Evolutionary conservation across 1,139 yeast species (phyloP), one percentile per base, ranked within the genome.

Genomic region (Candida freyschussii): DNA sequence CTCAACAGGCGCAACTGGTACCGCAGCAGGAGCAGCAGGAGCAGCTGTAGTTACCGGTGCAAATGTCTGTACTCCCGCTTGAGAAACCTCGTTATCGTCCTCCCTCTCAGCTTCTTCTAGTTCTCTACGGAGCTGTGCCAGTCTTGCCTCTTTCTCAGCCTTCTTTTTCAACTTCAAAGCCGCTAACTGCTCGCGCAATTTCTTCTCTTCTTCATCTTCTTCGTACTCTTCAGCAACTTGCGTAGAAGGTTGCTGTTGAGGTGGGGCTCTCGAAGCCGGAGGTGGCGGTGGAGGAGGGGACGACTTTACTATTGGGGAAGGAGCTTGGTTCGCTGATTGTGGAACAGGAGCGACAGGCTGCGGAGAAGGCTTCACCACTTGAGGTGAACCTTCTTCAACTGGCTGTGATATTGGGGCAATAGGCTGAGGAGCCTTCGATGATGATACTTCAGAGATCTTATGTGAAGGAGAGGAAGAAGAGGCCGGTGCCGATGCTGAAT

Each of bases 111-210:
- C 48, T 9, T 43, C 48, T 20, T 45, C 47, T n/a, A 47, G 31
- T 23, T 48, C 43, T 27, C 40, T 43, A 30, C 47, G 47, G 8
- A 47, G 28, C 22, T 43, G 37, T 31, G 52, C 42, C 30, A 41
- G 32, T 59, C 65, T 26, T 60, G 72, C 39, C 58, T 71, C 38
- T 57, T 69, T 34, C 56, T 62, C 48, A 6, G 44, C 44, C 30
- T 44, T 47, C 36, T 45, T 50, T 29, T 47, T 50, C 29, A 35
- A 26, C 21, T 40, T 44, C 28, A 47, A 25, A 9, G 48, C 49
- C 22, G 40, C 49, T 2, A 47, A 34, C 25, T 43, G 49, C 24
- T 40, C 34, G 23, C 48, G 48, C 7, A 47, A 32, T 22, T 33
- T 34, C 18, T 26, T 31, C 25, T 47, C 52, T 17, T 47, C 52